Base-by-base conservation (phyloP, 768 basidiomycete species). In the Suillus bovinus region DNA sequence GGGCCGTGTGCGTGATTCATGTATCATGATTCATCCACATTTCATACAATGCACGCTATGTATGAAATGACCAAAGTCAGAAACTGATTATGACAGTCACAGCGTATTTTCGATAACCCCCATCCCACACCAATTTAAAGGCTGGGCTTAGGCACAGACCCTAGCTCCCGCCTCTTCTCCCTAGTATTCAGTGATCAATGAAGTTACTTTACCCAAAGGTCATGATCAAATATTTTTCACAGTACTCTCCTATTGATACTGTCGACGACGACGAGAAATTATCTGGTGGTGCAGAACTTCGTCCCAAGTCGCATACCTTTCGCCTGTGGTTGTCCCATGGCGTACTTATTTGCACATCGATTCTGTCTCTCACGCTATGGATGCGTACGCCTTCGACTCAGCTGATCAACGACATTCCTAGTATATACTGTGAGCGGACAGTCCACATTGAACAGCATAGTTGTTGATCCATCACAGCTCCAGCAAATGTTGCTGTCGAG, bases 401-500 rank as follows among this genome's bases (percentile, higher is more conserved):
- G 17, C 31, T 59, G 44, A 27, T 9, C 27, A 17, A 49, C 7
- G 36, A 59, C 33, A 44, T 59, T 10, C 17, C 58, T 50, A 22
- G 42, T 44, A 9, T 59, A 24, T 59, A 59, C 41, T 49, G 58
- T 59, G 20, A 59, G 58, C 33, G 20, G 10, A 29, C 16, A 52
- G 16, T 17, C 27, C 9, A 11, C 17, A 20, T 50, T 20, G 2
- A 33, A 33, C 14, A 17, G 42, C 31, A 31, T 31, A 3, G 50
- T 31, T 6, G n/a, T 31, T 31, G 5, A 52, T 52, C 10, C 10
- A 31, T 4, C 34, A 10, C 29, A 67, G 64, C 58, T 3, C 64
- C 66, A n/a, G 66, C 59, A 24, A 61, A 50, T 44, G 61, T 59
- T 17, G 64, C 59, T 29, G 22, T 65, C 8, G 64, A 67, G 58